These are phyloP conservation scores for Carpinus fangiana DNA, from an alignment of 306 rosid genomes.

Conservation along the genomic window DNA sequence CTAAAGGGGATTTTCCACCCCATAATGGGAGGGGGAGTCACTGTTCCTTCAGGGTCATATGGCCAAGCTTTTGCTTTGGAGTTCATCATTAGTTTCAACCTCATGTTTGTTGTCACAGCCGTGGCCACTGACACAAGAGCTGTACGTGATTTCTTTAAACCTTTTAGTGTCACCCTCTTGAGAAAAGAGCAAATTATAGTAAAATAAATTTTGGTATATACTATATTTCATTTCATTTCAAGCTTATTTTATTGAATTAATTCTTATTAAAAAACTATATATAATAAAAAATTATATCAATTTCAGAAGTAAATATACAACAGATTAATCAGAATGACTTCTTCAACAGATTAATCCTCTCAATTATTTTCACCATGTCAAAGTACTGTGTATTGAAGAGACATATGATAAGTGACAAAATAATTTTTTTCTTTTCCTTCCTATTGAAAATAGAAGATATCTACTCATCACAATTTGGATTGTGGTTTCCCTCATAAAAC, in stretches of 20 bases:
- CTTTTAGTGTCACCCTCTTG: neutral
- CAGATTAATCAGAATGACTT: no score
- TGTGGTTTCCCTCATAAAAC: no score
- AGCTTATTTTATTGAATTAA: no score
- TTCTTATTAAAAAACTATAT: no score
- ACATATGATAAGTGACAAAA: no score
- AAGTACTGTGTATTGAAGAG: neutral
- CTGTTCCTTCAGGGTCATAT: slow-evolving; percentile 70
- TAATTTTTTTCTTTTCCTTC: no score
- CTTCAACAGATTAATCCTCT: no score
- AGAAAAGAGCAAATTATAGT: no score
- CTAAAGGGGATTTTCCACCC: slow-evolving; percentile 72
- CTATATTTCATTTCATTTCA: neutral
- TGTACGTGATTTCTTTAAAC: slow-evolving; percentile 42
- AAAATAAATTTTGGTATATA: neutral
- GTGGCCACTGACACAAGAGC: slow-evolving; percentile 91
- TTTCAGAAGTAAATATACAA: no score
- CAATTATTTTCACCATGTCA: neutral
- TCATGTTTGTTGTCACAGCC: slow-evolving; percentile 93
- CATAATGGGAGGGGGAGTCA: slow-evolving; percentile 77
- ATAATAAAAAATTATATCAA: no score
- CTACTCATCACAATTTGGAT: no score
- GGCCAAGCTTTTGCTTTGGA: slow-evolving; percentile 81
- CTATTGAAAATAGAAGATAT: no score
- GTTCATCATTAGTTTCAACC: slow-evolving; percentile 76